A percentile compares a stretch with the other conserved stretches of the same genome.
Evolutionary conservation across 768 basidiomycete species (phyloP).

Genomic region (Rhodotorula taiwanensis): DNA sequence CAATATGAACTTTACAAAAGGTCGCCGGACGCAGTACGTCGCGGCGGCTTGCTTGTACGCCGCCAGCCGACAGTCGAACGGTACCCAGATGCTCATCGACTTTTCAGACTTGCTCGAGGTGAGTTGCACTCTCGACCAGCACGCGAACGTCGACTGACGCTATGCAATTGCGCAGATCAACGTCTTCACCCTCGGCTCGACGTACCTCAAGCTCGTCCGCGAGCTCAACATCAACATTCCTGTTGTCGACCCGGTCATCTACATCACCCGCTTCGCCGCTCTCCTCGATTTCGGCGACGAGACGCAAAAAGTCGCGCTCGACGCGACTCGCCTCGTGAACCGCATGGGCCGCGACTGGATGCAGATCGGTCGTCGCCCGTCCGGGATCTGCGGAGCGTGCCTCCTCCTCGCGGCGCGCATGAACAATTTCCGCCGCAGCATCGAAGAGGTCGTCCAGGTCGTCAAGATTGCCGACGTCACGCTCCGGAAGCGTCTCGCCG

Average conservation of each 20-base stretch:
- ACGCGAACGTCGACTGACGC: not conserved
- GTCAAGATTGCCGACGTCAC: conserved; percentile 98
- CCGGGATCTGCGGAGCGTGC: conserved; percentile 95
- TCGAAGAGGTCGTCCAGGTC: conserved; percentile 95
- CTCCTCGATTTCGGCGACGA: conserved; percentile 94
- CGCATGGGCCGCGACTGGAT: conserved; percentile 98
- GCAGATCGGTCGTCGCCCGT: conserved; percentile 85
- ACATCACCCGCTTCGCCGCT: conserved; percentile 89
- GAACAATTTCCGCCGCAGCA: conserved; percentile 90
- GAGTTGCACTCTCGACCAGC: conserved; percentile 21
- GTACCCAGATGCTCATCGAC: conserved; percentile 96
- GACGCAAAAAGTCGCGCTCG: conserved; percentile 80
- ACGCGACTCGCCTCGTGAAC: conserved; percentile 86
- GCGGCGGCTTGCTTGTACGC: conserved; percentile 94
- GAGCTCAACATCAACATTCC: conserved; percentile 77
- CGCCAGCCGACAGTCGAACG: conserved; percentile 84
- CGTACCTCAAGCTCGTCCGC: conserved; percentile 87
- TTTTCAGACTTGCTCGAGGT: conserved; percentile 94
- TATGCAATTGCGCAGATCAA: conserved; percentile 60
- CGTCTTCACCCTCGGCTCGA: conserved; percentile 92
- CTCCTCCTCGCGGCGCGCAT: conserved; percentile 91
- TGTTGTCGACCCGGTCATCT: conserved; percentile 90
- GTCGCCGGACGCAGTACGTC: conserved; percentile 83
- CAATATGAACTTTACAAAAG: conserved; percentile 87
- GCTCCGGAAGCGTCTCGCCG: conserved; percentile 81